Conservation (phyloP, 164 flowering plant genomes). For the Annona squamosa region DNA sequence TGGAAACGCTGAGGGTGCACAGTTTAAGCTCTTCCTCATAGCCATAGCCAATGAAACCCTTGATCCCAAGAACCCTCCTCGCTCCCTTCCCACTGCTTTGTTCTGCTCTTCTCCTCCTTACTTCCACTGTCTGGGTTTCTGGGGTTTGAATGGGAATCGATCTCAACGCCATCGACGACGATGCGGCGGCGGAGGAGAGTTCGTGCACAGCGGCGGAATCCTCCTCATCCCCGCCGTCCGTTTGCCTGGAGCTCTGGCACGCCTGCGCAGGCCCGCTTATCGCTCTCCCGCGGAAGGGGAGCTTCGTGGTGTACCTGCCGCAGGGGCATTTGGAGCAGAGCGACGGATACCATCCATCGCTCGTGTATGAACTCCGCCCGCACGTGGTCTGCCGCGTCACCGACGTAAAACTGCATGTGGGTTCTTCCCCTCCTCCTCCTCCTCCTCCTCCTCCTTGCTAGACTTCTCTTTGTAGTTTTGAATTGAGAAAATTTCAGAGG, state of each 20-base stretch:
- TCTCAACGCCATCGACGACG: slow-evolving; percentile 44
- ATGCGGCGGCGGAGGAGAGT: slow-evolving; percentile 25
- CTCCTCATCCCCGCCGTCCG: slow-evolving; percentile 23
- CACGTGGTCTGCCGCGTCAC: slow-evolving; percentile 82
- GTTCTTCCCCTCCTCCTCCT: slow-evolving; percentile 9
- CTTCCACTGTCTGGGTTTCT: not conserved
- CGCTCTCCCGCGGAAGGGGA: slow-evolving; percentile 78
- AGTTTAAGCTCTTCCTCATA: slow-evolving; percentile 11
- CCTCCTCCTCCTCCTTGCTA: not conserved
- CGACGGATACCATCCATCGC: slow-evolving; percentile 20
- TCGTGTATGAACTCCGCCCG: slow-evolving; percentile 47
- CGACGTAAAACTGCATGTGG: slow-evolving; percentile 80
- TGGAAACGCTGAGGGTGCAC: slow-evolving; percentile 15
- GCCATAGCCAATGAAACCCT: slow-evolving; percentile 2
- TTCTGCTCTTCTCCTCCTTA: slow-evolving; percentile 19
- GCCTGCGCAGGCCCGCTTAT: slow-evolving; percentile 93
- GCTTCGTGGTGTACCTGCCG: slow-evolving; percentile 75
- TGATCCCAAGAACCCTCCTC: slow-evolving; percentile 9
- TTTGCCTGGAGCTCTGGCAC: slow-evolving; percentile 94
- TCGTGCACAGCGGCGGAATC: slow-evolving; percentile 12
- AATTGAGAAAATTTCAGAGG: not conserved
- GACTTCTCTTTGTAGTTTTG: not conserved
- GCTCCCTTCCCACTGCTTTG: slow-evolving; percentile 2
- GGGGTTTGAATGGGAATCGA: slow-evolving; percentile 45
- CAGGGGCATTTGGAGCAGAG: slow-evolving; percentile 86